Base-by-base conservation (phyloP, 2,329 filamentous ascomycete species). In the Rhytidhysteron rufulum region DNA sequence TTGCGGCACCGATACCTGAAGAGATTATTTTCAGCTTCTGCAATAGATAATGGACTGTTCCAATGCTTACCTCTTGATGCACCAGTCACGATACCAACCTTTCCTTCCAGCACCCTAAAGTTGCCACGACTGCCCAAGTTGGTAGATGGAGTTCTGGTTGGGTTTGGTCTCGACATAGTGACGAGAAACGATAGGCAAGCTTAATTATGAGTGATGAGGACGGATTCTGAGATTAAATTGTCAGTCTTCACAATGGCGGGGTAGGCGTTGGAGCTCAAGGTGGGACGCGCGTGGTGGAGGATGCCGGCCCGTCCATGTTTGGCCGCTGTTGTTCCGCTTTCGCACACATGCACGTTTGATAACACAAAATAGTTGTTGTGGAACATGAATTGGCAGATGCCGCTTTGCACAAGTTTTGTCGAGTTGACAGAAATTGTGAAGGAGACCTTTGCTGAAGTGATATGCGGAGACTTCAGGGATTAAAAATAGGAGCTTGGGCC, bases 81-180 rank as follows among this genome's bases (percentile, higher is more conserved):
- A 41, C 88, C 88, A 1, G 88, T 93, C 34, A 93, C 74, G 50
- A 94, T 82, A 39, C 79, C 87, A 37, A 90, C 73, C 64, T 89
- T 89, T 51, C 85, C 85, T 58, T 87, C 80, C 4, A 74, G 60
- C 10, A 68, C 53, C 41, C 70, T 63, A 20, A 50, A 47, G 19
- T 49, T 50, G 16, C 57, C 49, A 35, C 54, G 50, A 17, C 52
- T 50, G 20, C 47, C 49, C 18, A 71, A 48, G 40, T 69, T 71
- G 16, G 67, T 70, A 0, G 67, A 69, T 5, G 54, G 58, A 11
- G 58, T 67, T 22, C 67, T 57, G 15, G 48, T 47, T 31, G 58
- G 47, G 20, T 49, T 37, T 31, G 66, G 67, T 42, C 64, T 58
- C 21, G 66, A 68, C 66, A 70, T 69, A 27, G 24, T 60, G 49